Evolutionary conservation across 2,329 filamentous ascomycete genomes (phyloP), one percentile per base, ranked within the genome.

Genomic region (Fusarium sp.): DNA sequence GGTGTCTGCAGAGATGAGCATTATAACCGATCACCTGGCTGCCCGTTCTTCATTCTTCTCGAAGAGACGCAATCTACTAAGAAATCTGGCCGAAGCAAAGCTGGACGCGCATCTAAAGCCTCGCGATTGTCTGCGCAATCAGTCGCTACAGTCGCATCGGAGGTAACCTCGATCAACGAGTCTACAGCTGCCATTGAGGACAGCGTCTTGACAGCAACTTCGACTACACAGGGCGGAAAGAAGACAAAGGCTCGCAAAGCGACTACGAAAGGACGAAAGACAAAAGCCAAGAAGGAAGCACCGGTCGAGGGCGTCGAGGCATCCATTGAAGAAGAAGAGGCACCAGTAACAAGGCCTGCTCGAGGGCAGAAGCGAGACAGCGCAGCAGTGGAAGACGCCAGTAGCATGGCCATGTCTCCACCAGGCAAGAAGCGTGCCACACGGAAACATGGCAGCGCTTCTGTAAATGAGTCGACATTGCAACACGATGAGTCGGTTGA

Each of bases 11-110:
- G 93, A 79, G 91, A 97, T 69, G 96, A 99, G 80, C 96, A 99
- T 80, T 90, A 91, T 77, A 91, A 89, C 61, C 91, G 96, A 75
- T 92, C 92, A 3, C 90, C 94, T 0, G 87, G 92, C 30, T 99
- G 96, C 80, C 87, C 90, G 19, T 98, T 97, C 84, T 98, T 98
- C 79, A 83, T 86, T 3, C 88, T 97, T 33, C 86, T 88, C 32
- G 89, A 86, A 78, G 86, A 88, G 76, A 83, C 89, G 77, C 86
- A 84, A 74, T 80, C 83, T 35, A 78, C 84, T 33, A 92, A 92
- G 83, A 88, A 89, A 72, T 81, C 87, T 16, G 80, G 81, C 54
- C 87, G 78, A 84, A 87, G 82, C 84, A 92, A 86, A 80, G 83
- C 79, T 81, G 88, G 82, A 19, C 84, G 87, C 71, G 82, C 86